These are phyloP conservation scores for Lipomyces mesembrius DNA, from an alignment of 805 yeast genomes.

Conservation along the genomic window DNA sequence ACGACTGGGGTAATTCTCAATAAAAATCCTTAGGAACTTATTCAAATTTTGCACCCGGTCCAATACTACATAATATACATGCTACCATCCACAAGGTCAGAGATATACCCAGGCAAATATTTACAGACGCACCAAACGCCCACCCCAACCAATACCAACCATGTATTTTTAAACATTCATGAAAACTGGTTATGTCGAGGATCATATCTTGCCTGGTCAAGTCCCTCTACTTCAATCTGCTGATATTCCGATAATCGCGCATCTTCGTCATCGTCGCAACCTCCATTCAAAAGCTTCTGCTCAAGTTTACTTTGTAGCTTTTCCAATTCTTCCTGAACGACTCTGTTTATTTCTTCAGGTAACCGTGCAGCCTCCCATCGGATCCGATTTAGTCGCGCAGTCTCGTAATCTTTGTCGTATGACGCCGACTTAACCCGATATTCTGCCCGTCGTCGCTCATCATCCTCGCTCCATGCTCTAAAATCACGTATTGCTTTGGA, in stretches of 20 bases:
- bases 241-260: neutral
- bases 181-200: neutral
- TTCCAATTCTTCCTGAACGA: slow-evolving; percentile 10
- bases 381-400: slow-evolving; percentile 9
- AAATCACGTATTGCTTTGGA: slow-evolving; percentile 1
- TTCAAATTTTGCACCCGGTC: neutral
- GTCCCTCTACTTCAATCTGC: neutral
- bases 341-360: slow-evolving; percentile 6
- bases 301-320: slow-evolving; percentile 3
- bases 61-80: neutral
- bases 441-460: slow-evolving; percentile 10
- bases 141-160: neutral
- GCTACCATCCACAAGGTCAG: slow-evolving; percentile 1
- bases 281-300: slow-evolving; percentile 3
- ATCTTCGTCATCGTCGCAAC: neutral
- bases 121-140: neutral
- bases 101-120: neutral
- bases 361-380: slow-evolving; percentile 13
- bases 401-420: slow-evolving; percentile 4
- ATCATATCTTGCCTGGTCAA: neutral
- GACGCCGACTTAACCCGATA: neutral
- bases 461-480: slow-evolving; percentile 13
- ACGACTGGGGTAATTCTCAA: neutral
- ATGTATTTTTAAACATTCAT: neutral
- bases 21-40: neutral